Evolutionary conservation across 2,329 filamentous ascomycete genomes (phyloP), one percentile per base, ranked within the genome.

Genomic region (Venturia asperata): DNA sequence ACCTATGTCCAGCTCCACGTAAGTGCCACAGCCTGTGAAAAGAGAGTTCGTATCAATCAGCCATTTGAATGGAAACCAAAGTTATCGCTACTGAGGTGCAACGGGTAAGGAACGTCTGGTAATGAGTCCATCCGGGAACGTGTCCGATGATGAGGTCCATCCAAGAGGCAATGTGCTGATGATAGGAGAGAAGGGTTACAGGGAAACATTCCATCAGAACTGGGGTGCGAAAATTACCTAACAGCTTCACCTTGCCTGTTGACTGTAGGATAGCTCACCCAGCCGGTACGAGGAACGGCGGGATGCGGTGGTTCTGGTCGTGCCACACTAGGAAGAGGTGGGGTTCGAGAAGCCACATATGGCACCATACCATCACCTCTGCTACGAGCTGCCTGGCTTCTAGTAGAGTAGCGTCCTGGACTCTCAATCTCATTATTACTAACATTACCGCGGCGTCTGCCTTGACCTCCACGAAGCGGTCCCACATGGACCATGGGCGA

Each of bases 11-110:
- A 58, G 30, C 19, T 9, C 24, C 30, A 5, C 52, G 52, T 27
- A 58, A 58, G 37, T 58, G 52, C 52, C 52, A 58, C 52, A 58
- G 30, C 15, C 52, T 58, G 52, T 58, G 52, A n/a, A 27, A 37
- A 34, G n/a, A 37, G n/a, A 34, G n/a, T 19, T 34, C 52, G 30
- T 58, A 58, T 58, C 27, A n/a, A 37, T 37, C 52, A 58, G 27
- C 52, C 30, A 58, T 52, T 15, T 52, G 47, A 52, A 58, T 37
- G 3, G 30, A 37, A 58, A 37, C 52, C 52, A 58, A 58, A 34
- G 52, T 34, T 24, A 11, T 58, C 52, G 37, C 30, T 27, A 58
- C 30, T 11, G 27, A 37, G 52, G 30, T 58, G 52, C 15, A 37
- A 58, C 37, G 30, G 27, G 15, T 9, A 58, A n/a, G 9, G 19